Conservation (phyloP, 345 rosid genomes). For the Eucalyptus leucophloia region DNA sequence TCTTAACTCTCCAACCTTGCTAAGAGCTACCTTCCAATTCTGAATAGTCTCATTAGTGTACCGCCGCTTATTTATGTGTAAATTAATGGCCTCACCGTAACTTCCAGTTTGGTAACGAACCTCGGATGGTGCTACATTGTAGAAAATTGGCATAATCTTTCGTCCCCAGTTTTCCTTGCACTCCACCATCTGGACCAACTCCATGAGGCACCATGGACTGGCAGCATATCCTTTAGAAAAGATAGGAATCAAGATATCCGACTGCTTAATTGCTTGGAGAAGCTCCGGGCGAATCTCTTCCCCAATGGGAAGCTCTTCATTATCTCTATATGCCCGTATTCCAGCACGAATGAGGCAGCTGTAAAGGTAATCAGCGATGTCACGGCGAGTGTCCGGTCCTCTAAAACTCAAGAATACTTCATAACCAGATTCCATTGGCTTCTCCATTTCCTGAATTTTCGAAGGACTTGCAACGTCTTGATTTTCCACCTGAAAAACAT, state of each 20-base stretch:
- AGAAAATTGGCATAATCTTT: too few species aligned
- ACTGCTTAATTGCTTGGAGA: too few species aligned
- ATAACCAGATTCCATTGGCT: accelerated
- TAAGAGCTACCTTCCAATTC: accelerated
- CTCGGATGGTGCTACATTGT: accelerated
- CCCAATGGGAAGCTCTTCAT: accelerated
- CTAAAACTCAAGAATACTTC: too few species aligned
- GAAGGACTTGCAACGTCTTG: accelerated
- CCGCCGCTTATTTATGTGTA: accelerated
- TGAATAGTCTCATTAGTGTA: too few species aligned
- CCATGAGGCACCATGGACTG: too few species aligned
- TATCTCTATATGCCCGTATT: accelerated
- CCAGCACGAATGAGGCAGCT: accelerated
- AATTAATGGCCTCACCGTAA: accelerated
- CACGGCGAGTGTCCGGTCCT: accelerated
- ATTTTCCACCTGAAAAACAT: too few species aligned
- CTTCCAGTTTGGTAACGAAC: accelerated
- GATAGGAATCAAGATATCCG: accelerated
- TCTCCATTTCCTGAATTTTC: too few species aligned
- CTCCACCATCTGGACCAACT: too few species aligned
- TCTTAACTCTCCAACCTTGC: accelerated
- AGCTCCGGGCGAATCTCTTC: accelerated
- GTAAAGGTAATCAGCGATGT: accelerated
- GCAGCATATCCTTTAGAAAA: too few species aligned
- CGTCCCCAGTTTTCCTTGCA: too few species aligned